Base-by-base conservation (phyloP, 345 rosid species). In the Microthlaspi erraticum region DNA sequence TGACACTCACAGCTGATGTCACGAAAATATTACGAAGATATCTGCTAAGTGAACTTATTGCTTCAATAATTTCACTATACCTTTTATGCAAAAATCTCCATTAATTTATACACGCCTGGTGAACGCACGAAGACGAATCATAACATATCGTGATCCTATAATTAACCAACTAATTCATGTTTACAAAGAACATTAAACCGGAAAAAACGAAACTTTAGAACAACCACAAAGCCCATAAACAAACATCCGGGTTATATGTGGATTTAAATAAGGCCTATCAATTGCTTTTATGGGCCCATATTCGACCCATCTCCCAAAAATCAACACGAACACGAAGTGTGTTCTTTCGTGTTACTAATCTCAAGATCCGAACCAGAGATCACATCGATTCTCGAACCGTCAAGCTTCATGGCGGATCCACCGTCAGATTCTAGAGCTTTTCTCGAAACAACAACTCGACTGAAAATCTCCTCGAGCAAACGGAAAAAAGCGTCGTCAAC, bases 401-500 rank as follows among this genome's bases (percentile, higher is more conserved):
- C 78, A 19, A 87, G 83, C 63, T 23, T 52, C 18, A 68, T 34
- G 19, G 38, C 14, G 6, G 71, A 10, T 23, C 53, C 75, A 7
- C 73, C 78, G 50, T 75, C 76, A 7, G 57, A 53, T 26, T 80
- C 86, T 74, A 88, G n/a, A 4, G 72, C 43, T 78, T 84, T 91
- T 62, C 77, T 87, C 5, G 82, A 78, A 4, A 88, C 69, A 9
- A 76, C 83, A 3, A 81, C 76, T 23, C 86, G 74, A 5, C 39
- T 23, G n/a, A 76, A 76, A 34, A 88, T 84, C 63, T 88, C 89
- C 39, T 88, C 85, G 1, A 91, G 83, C 46, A 91, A 14, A 72
- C 79, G 83, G 71, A 84, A 78, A 66, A 91, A 91, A 2, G 97
- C 95, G 7, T 43, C 71, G 64, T 91, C 95, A 26, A 91, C 91